These are phyloP conservation scores for Aspergillus cristatus DNA, from an alignment of 495 filamentous ascomycete species.

Conservation along the genomic window DNA sequence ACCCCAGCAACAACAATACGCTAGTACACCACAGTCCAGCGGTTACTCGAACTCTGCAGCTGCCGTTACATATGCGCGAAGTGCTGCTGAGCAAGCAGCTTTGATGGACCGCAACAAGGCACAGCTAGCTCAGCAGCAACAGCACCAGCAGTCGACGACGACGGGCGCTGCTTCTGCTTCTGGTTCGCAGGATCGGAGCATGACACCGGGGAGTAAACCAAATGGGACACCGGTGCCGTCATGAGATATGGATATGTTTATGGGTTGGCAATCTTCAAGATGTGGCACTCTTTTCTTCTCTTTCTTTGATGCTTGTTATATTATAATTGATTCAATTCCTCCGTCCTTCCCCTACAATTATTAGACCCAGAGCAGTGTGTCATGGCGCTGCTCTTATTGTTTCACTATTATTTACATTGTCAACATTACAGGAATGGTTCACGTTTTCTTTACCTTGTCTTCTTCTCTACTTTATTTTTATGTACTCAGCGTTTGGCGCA, in stretches of 20 bases:
- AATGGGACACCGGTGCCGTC: constrained; percentile 36
- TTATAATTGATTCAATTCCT: too few relatives aligned
- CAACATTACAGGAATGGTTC: too few relatives aligned
- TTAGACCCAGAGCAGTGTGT: too few relatives aligned
- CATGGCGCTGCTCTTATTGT: too few relatives aligned
- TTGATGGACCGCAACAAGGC: constrained; percentile 38
- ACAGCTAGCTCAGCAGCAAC: constrained; percentile 26
- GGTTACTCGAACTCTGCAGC: constrained; percentile 33
- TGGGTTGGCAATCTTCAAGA: too few relatives aligned
- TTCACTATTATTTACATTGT: too few relatives aligned
- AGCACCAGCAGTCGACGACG: constrained; percentile 32
- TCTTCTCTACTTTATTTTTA: too few relatives aligned
- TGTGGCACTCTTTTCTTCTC: too few relatives aligned
- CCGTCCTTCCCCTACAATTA: too few relatives aligned
- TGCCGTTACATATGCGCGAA: constrained; percentile 32
- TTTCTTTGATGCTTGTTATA: too few relatives aligned
- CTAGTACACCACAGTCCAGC: constrained; percentile 21
- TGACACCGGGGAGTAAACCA: constrained; percentile 30
- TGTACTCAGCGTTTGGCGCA: too few relatives aligned
- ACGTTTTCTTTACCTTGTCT: too few relatives aligned
- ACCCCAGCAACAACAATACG: constrained; percentile 3
- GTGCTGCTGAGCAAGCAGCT: constrained; percentile 38
- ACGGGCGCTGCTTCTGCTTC: constrained; percentile 24
- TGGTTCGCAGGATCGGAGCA: constrained; percentile 28
- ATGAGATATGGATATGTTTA: constrained; percentile 8